These are phyloP conservation scores for Arachnopeziza araneosa DNA, from an alignment of 2,329 filamentous ascomycete genomes.

Conservation along the genomic window DNA sequence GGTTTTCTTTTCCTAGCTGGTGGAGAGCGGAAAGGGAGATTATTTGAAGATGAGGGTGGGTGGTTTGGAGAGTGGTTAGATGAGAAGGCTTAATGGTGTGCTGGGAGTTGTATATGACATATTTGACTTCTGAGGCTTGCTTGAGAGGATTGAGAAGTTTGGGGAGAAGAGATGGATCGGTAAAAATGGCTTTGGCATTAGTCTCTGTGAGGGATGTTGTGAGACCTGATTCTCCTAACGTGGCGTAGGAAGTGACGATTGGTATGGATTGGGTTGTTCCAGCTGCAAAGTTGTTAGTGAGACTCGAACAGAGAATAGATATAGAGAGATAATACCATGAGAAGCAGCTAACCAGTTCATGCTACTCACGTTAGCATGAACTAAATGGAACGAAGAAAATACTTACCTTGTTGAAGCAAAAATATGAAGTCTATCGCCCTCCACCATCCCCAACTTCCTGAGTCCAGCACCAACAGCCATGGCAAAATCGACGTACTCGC, in stretches of 20 bases:
- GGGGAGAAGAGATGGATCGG: slow-evolving; percentile 72
- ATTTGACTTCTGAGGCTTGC: slow-evolving; percentile 45
- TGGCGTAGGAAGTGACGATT: slow-evolving; percentile 93
- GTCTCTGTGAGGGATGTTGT: slow-evolving; percentile 82
- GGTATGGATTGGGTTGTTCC: slow-evolving; percentile 75
- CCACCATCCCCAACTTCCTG: slow-evolving; percentile 62
- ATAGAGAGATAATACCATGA: slow-evolving; percentile 32
- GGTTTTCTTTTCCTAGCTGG: slow-evolving; percentile 50
- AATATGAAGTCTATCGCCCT: slow-evolving; percentile 65
- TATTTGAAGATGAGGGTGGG: slow-evolving; percentile 47
- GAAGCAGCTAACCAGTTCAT: slow-evolving; percentile 43
- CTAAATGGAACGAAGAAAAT: neutral
- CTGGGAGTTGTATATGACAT: slow-evolving; percentile 49
- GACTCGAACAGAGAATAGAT: neutral
- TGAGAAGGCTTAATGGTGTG: slow-evolving; percentile 42
- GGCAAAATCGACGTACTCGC: slow-evolving; percentile 66
- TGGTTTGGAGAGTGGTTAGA: slow-evolving; percentile 46
- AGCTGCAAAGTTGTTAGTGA: slow-evolving; percentile 12
- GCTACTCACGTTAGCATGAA: slow-evolving; percentile 7
- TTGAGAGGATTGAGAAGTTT: slow-evolving; percentile 52
- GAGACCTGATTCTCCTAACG: slow-evolving; percentile 76
- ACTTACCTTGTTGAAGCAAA: slow-evolving; percentile 62
- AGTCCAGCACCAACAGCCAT: slow-evolving; percentile 64
- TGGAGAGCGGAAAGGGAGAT: slow-evolving; percentile 47
- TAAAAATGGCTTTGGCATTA: slow-evolving; percentile 73